Conservation (phyloP, 805 yeast species). For the Hanseniaspora nectarophila region DNA sequence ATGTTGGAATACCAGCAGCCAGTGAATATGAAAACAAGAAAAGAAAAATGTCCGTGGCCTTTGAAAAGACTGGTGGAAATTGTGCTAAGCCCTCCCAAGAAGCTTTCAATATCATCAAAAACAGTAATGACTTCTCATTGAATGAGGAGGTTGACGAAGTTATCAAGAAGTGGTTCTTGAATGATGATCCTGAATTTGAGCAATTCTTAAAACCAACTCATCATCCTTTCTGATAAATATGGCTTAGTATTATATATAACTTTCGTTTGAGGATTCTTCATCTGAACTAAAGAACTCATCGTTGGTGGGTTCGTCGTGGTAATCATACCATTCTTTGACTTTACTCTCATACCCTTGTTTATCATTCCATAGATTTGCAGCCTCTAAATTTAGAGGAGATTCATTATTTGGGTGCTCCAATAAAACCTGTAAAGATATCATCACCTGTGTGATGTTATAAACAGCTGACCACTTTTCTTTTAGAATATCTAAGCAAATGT, state of each 20-base stretch:
- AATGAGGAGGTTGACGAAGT: constrained; percentile 30
- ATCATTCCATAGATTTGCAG: constrained; percentile 43
- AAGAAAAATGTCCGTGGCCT: background rate
- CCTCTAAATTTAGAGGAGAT: constrained; percentile 45
- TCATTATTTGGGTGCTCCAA: constrained; percentile 52
- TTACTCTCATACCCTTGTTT: constrained; percentile 30
- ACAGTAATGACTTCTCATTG: constrained; percentile 28
- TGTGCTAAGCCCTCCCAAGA: constrained; percentile 4
- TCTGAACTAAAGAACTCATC: background rate
- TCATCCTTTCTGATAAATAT: background rate
- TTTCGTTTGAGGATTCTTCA: background rate
- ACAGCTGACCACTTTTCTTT: constrained; percentile 57
- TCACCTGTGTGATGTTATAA: constrained; percentile 48
- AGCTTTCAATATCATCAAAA: constrained; percentile 21
- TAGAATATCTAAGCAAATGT: constrained; percentile 51
- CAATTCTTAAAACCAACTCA: constrained; percentile 11
- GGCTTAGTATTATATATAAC: background rate
- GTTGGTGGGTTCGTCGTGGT: constrained; percentile 16
- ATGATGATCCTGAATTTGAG: constrained; percentile 17
- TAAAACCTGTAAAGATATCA: constrained; percentile 46
- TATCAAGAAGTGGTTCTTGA: constrained; percentile 27
- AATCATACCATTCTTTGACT: constrained; percentile 19
- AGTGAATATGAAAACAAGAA: background rate
- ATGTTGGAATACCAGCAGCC: background rate
- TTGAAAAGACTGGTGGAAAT: background rate